phyloP scores from a whole-genome alignment of 2,329 filamentous ascomycete species.

The Leptodontidium sp. region DNA sequence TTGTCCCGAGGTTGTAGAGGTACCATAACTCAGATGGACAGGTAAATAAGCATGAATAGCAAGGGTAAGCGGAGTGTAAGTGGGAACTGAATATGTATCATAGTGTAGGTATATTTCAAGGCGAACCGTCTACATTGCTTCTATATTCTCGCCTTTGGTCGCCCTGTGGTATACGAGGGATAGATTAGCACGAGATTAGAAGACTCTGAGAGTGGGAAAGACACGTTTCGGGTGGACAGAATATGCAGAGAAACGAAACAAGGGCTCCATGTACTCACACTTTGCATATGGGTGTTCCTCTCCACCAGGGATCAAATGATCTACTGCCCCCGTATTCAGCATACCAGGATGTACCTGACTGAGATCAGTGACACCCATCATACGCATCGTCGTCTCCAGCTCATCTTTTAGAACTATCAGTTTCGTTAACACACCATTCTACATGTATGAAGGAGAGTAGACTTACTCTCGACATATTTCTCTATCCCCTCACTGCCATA shows the following conservation, averaged over 20 bases:
- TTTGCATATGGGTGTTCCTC: slow-evolving; percentile 56
- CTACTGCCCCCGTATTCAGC: slow-evolving; percentile 62
- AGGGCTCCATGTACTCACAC: slow-evolving; percentile 27
- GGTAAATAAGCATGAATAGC: too few species aligned
- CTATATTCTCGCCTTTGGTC: slow-evolving; percentile 45
- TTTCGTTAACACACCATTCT: slow-evolving; percentile 19
- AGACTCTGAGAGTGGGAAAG: too few species aligned
- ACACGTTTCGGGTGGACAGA: too few species aligned
- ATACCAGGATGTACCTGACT: slow-evolving; percentile 67
- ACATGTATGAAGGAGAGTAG: not conserved
- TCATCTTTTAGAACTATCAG: slow-evolving; percentile 63
- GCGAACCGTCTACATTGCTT: not conserved
- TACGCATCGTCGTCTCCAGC: slow-evolving; percentile 70
- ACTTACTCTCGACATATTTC: slow-evolving; percentile 61
- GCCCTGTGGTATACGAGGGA: slow-evolving; percentile 13
- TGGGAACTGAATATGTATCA: too few species aligned
- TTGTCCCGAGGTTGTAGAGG: too few species aligned
- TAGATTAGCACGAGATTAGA: too few species aligned
- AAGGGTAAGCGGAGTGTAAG: too few species aligned
- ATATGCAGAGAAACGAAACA: too few species aligned
- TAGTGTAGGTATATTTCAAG: too few species aligned
- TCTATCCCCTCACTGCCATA: slow-evolving; percentile 68
- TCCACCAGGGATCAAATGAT: slow-evolving; percentile 54
- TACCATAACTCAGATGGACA: too few species aligned
- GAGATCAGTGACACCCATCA: slow-evolving; percentile 69